Evolutionary conservation across 2,329 filamentous ascomycete genomes (phyloP), one percentile per base, ranked within the genome.

Genomic region (Chlorencoelia australis): DNA sequence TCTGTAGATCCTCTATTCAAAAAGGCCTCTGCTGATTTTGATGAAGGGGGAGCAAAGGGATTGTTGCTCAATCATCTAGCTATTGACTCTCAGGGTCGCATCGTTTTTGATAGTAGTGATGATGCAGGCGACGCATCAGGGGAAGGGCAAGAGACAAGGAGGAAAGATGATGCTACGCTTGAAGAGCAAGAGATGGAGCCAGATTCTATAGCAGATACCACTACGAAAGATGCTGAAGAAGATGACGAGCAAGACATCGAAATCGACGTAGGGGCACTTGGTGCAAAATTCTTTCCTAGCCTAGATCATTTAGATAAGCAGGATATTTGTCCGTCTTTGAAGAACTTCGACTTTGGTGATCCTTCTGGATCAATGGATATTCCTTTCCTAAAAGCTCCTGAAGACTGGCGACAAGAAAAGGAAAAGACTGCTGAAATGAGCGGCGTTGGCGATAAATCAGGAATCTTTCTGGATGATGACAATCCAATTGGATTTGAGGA

Each of bases 1-100:
- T 79, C 88, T 0, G 89, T 98, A 4, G 91, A 98, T 55, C 91
- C 91, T 2, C 64, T 98, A n/a, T 98, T 98, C 72, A 98, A 98
- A 57, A 98, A 98, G 56, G 89, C 89, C 1, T 94, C 89, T 5
- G 91, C 91, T 28, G 91, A 98, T 63, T 98, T 98, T 48, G 91
- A 98, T 56, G 91, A 98, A 63, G 91, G 91, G 14, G 91, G 91
- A 39, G 91, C 91, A 39, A 98, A 96, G 61, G 91, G 91, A 14
- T 68, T 98, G 27, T 69, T 98, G 14, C 71, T 98, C 20, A 98
- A 98, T 55, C 89, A 98, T 60, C 69, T 98, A n/a, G 85, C 89
- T 55, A 95, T 98, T 46, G 91, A 98, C 59, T 75, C 76, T 2
- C 77, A 86, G 46, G 91, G 91, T 27, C 76, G 89, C 22, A 98